These are phyloP conservation scores for Epichloe elymi DNA, from an alignment of 2,329 filamentous ascomycete species.

Conservation along the genomic window DNA sequence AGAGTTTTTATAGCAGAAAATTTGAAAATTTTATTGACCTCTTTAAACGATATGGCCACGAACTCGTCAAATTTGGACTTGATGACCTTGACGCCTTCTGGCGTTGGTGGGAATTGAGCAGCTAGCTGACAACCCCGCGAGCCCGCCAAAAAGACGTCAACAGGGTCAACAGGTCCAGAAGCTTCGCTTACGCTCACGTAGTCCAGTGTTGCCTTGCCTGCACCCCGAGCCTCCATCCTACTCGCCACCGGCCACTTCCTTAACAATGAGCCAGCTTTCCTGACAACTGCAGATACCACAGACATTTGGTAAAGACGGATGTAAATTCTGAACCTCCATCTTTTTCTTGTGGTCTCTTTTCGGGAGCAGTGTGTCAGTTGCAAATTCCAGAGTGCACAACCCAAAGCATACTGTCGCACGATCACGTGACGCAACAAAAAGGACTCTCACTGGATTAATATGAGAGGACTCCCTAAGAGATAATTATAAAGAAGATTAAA, in stretches of 20 bases:
- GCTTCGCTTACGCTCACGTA: slow-evolving; percentile 1
- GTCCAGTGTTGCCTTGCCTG: background rate
- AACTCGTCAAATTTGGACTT: slow-evolving; percentile 44
- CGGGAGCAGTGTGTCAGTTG: too few relatives aligned
- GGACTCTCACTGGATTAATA: too few relatives aligned
- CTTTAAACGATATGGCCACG: slow-evolving; percentile 50
- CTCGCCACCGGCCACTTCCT: too few relatives aligned
- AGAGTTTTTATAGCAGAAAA: background rate
- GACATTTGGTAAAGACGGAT: background rate
- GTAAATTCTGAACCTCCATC: too few relatives aligned
- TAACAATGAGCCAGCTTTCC: too few relatives aligned
- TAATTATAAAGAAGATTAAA: too few relatives aligned
- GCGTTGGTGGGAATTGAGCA: slow-evolving; percentile 19
- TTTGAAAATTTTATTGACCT: slow-evolving; percentile 14
- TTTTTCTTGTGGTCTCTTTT: background rate
- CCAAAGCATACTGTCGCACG: background rate
- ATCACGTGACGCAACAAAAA: too few relatives aligned
- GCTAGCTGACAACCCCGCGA: slow-evolving; percentile 10
- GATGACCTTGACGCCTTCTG: slow-evolving; percentile 31
- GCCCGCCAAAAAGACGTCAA: background rate
- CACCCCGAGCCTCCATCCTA: background rate
- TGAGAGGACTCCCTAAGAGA: too few relatives aligned
- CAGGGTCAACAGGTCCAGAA: background rate
- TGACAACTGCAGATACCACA: background rate
- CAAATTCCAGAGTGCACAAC: background rate